These are phyloP conservation scores for Trametes meyenii DNA, from an alignment of 768 basidiomycete genomes.

Conservation along the genomic window DNA sequence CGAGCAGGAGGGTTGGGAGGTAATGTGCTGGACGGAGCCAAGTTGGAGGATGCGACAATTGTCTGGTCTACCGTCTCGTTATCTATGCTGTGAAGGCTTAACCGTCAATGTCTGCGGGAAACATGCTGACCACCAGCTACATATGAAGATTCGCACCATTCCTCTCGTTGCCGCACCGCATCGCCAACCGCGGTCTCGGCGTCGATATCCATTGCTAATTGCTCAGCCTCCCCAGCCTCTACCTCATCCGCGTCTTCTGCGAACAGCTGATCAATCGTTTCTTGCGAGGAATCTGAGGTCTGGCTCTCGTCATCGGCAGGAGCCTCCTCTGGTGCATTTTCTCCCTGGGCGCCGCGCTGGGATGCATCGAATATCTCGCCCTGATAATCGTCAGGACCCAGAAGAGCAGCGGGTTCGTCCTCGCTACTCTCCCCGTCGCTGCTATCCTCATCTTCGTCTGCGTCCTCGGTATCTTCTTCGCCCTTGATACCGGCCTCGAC, in stretches of 20 bases:
- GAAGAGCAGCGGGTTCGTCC: not conserved
- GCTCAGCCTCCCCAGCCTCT: not conserved
- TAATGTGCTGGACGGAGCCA: not conserved
- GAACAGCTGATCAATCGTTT: constrained; percentile 1
- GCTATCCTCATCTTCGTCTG: not conserved
- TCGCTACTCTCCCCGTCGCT: not conserved
- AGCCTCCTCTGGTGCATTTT: not conserved
- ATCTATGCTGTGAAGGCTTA: not conserved
- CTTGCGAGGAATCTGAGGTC: not conserved
- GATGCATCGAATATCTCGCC: constrained; percentile 17
- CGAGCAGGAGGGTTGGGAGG: not conserved
- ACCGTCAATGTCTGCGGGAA: not conserved
- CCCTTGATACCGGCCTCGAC: not conserved
- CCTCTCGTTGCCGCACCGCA: too few relatives aligned
- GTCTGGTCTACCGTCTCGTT: not conserved
- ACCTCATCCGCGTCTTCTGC: not conserved
- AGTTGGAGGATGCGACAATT: not conserved
- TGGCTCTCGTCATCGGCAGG: not conserved
- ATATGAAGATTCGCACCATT: too few relatives aligned
- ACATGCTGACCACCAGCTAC: too few relatives aligned
- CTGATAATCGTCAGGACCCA: constrained; percentile 16
- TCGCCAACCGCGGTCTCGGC: not conserved
- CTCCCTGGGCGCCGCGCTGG: not conserved
- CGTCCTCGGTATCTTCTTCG: not conserved
- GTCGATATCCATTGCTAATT: not conserved